These are phyloP conservation scores for Psilocybe cubensis DNA, from an alignment of 768 basidiomycete species.

Conservation along the genomic window DNA sequence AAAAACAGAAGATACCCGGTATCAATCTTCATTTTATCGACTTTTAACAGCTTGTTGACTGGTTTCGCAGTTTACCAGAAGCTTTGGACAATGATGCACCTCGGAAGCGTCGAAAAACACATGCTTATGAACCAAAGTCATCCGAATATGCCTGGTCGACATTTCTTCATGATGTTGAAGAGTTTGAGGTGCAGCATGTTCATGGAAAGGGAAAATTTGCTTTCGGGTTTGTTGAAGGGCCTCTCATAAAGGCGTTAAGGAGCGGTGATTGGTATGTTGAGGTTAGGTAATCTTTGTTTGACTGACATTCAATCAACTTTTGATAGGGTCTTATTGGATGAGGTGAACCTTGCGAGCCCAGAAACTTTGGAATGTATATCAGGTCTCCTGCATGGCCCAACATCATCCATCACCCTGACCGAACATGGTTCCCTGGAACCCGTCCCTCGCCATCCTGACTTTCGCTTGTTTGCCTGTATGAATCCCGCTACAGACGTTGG, in stretches of 20 bases:
- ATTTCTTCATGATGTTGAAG: conserved; percentile 69
- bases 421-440: conserved; percentile 92
- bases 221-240: conserved; percentile 95
- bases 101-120: conserved; percentile 73
- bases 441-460: conserved; percentile 90
- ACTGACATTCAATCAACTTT: conserved; percentile 4
- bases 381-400: conserved; percentile 82
- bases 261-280: conserved; percentile 84
- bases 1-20: conserved; percentile 29
- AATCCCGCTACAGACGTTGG: conserved; percentile 99
- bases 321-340: conserved; percentile 89
- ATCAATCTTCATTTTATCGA: conserved; percentile 12
- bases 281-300: background rate
- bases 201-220: conserved; percentile 88
- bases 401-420: conserved; percentile 88
- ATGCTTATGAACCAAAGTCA: conserved; percentile 38
- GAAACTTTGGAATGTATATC: conserved; percentile 95
- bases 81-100: conserved; percentile 43
- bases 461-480: conserved; percentile 98
- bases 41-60: background rate
- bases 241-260: conserved; percentile 87
- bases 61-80: conserved; percentile 3
- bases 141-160: conserved; percentile 64
- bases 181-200: conserved; percentile 91
- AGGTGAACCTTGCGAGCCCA: conserved; percentile 92